A percentile compares a stretch with the other conserved stretches of the same genome.
Conservation (phyloP, 345 rosid species). For the Pistacia integerrima region DNA sequence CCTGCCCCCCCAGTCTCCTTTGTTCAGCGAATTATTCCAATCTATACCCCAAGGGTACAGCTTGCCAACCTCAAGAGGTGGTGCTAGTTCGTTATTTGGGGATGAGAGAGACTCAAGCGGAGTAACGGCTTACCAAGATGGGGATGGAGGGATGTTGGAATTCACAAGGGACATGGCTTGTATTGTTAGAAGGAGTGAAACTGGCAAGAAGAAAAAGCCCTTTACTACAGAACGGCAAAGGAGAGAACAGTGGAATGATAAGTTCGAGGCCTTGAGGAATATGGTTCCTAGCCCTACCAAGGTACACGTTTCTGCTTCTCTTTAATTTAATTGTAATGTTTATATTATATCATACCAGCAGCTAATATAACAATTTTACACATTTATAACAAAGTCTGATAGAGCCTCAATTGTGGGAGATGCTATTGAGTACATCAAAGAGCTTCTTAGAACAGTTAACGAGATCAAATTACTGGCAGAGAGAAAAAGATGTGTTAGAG, state of each 20-base stretch:
- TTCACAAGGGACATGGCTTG: constrained; percentile 49
- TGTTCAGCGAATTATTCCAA: too few species aligned
- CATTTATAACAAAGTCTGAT: constrained; percentile 43
- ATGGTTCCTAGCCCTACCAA: constrained; percentile 80
- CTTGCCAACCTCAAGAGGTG: constrained; percentile 27
- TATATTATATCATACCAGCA: background rate
- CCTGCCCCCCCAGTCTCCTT: constrained; percentile 50
- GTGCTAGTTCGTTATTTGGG: constrained; percentile 35
- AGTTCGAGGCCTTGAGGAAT: constrained; percentile 48
- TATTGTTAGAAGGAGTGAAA: constrained; percentile 44
- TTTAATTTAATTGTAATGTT: background rate
- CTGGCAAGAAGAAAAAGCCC: constrained; percentile 56
- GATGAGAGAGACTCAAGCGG: constrained; percentile 30
- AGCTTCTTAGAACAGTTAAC: constrained; percentile 60
- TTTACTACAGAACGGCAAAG: constrained; percentile 65
- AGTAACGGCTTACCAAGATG: constrained; percentile 33
- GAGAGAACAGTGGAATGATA: constrained; percentile 69
- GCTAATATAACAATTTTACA: too few species aligned
- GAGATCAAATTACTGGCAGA: constrained; percentile 78
- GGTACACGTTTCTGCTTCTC: constrained; percentile 32
- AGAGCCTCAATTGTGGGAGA: constrained; percentile 86
- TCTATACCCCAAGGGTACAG: constrained; percentile 36
- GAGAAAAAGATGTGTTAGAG: constrained; percentile 65
- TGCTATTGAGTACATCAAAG: constrained; percentile 76
- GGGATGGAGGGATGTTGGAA: constrained; percentile 43